Base-by-base conservation (phyloP, 371 early-diverging fungal species). In the Circinella minor region DNA sequence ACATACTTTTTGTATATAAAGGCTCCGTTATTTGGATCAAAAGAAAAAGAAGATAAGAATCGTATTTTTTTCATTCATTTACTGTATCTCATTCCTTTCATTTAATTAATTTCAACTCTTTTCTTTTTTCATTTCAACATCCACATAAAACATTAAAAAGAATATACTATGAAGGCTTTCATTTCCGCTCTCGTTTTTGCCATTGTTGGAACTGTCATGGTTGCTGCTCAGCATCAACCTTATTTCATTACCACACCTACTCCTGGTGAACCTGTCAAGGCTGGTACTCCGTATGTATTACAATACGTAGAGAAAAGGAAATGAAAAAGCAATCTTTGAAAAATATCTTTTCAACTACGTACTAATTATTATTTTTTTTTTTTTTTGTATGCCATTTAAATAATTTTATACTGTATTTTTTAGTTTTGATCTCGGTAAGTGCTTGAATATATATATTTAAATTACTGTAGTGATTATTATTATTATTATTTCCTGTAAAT, bases 201-300 rank as follows among this genome's bases (percentile, higher is more conserved):
- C 11, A 13, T 67, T 15, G 59, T 59, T 10, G 64, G 51, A 18
- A 55, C 65, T 18, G 18, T 70, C 48, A 55, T 59, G 20, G 65
- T 55, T 36, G 64, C 65, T 46, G 63, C 61, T 37, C 36, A 67
- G 7, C 59, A 72, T 38, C 43, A 63, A 18, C 54, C 71, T 17
- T 71, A 66, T 54, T 71, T 63, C 51, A 47, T 71, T 51, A 71
- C 63, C 34, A 20, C 27, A 15, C 71, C 71, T 61, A 27, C 63
- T 34, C 54, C 36, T 18, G 71, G 66, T n/a, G 65, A 55, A 0
- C 36, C 51, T 14, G 60, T 57, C 38, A 66, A 39, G 36, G 62
- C 71, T 65, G 71, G 71, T 13, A 17, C 36, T 17, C 38, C 36
- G 71, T 71, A 71, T 54, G 68, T 59, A 38, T 15, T 10, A 27